These are phyloP conservation scores for Hanseniaspora nectarophila DNA, from an alignment of 805 yeast genomes.

Conservation along the genomic window DNA sequence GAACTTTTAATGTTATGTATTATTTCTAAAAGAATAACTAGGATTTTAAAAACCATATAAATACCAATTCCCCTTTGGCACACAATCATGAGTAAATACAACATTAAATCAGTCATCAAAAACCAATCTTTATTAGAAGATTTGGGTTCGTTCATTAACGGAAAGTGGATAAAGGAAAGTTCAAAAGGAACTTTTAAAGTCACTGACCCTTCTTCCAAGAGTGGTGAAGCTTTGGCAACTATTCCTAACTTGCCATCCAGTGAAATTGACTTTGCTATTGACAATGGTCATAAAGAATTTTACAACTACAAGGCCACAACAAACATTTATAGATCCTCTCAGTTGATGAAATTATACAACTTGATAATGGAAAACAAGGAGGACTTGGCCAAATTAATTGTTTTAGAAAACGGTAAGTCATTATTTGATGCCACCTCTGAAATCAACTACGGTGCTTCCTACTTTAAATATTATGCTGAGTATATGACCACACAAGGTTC, in stretches of 20 bases:
- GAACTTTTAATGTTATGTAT: no score
- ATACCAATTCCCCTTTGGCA: no score
- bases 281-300: conserved; percentile 38
- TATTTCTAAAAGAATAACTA: no score
- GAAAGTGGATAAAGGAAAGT: conserved; percentile 6
- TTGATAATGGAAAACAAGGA: conserved; percentile 45
- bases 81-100: background rate
- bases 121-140: conserved; percentile 1
- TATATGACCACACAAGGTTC: conserved; percentile 37
- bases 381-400: conserved; percentile 43
- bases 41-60: no score
- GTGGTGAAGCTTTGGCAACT: conserved; percentile 40
- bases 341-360: conserved; percentile 40
- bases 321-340: conserved; percentile 39
- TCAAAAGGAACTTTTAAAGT: conserved; percentile 39
- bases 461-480: conserved; percentile 79
- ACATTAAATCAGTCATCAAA: background rate
- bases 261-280: conserved; percentile 45
- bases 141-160: conserved; percentile 8
- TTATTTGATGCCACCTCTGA: conserved; percentile 45
- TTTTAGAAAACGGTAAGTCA: conserved; percentile 54
- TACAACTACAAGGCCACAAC: conserved; percentile 36
- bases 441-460: conserved; percentile 51
- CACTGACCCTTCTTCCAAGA: conserved; percentile 55
- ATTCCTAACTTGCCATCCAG: conserved; percentile 53